phyloP scores from a whole-genome alignment of 2,329 filamentous ascomycete genomes.

The Phialocephala subalpina region DNA sequence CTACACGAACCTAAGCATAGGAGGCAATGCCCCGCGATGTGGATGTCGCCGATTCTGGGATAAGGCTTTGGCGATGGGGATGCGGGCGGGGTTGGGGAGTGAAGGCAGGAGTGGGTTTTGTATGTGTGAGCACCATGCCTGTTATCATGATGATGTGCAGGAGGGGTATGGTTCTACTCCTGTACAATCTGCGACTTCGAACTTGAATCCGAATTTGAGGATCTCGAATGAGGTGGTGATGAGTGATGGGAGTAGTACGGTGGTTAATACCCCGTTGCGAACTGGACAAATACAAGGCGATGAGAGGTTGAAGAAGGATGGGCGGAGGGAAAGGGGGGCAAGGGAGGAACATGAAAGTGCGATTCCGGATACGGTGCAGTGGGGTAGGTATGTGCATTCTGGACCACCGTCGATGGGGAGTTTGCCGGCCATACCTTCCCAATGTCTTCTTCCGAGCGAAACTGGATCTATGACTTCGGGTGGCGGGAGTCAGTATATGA shows the following conservation, averaged over 20 bases:
- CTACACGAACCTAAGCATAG: conserved; percentile 54
- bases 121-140: conserved; percentile 64
- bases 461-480: conserved; percentile 39
- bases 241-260: conserved; percentile 16
- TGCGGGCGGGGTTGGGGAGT: background rate
- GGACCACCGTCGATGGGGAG: conserved; percentile 31
- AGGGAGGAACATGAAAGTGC: conserved; percentile 7
- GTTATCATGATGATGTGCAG: conserved; percentile 54
- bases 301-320: no score
- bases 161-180: conserved; percentile 19
- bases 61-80: conserved; percentile 42
- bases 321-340: conserved; percentile 3
- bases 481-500: conserved; percentile 36
- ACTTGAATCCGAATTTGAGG: no score
- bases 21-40: conserved; percentile 53
- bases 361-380: conserved; percentile 41
- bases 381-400: conserved; percentile 37
- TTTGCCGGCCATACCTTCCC: conserved; percentile 46
- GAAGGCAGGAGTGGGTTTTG: conserved; percentile 45
- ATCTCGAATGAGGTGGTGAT: conserved; percentile 20
- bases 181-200: no score
- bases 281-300: background rate
- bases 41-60: conserved; percentile 62
- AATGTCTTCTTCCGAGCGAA: conserved; percentile 46
- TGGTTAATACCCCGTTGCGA: conserved; percentile 12